Base-by-base conservation (phyloP, 805 yeast species). In the Yarrowia alimentaria region DNA sequence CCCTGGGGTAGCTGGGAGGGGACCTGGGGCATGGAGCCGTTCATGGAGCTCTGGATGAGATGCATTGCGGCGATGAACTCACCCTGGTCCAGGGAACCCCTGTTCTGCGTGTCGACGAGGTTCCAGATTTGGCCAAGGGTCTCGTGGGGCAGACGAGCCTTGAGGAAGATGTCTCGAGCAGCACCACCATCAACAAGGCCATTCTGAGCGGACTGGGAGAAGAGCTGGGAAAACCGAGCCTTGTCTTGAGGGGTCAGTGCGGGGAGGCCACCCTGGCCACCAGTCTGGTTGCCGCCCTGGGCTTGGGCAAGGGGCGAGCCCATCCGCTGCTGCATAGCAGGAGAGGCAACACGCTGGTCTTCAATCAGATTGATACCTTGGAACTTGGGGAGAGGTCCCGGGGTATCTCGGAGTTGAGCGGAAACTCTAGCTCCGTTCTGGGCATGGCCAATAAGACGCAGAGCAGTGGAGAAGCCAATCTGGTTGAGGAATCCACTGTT, bases 31-130 rank as follows among this genome's bases (percentile, higher is more conserved):
- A 88, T 67, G 3, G 78, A 59, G 30, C 88, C 85, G 60, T 79
- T 77, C 60, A 88, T 72, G 24, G 83, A 70, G 58, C 88, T 81
- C 66, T 91, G 97, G 56, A 93, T 87, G 63, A 93, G 74, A 67
- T 86, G 95, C 99, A 93, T 91, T 6, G 98, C 97, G 60, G 91
- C 78, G 35, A 87, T 78, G 60, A 93, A 93, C 63, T 87, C 90
- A 12, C 81, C 75, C 61, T 81, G 77, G 52, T 77, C 74, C 59
- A 93, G 77, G 52, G 77, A 72, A 5, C 99, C 99, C 1, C 77
- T 68, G 58, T 81, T 81, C 50, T 77, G 76, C 55, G 80, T 79
- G 64, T 93, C 99, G 34, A 85, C 93, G 53, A 91, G 72, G 50
- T 77, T 77, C 99, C 99, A 93, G 54, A 93, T 82, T 63, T 82